These are phyloP conservation scores for Podospora tetraspora DNA, from an alignment of 495 filamentous ascomycete species.

Conservation along the genomic window DNA sequence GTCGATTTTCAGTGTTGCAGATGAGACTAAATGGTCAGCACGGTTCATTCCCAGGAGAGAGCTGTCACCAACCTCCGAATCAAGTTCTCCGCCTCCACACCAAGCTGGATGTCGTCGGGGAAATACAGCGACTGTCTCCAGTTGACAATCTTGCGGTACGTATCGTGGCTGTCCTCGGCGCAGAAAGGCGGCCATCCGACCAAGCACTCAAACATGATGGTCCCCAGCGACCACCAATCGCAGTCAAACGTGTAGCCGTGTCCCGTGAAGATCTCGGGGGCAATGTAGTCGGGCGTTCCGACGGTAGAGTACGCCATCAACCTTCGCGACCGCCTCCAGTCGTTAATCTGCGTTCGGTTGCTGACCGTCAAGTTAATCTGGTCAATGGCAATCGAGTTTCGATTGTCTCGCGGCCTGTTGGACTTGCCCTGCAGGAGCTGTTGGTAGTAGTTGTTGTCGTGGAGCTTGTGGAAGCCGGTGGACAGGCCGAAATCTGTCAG, in stretches of 20 bases:
- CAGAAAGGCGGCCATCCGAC: slow-evolving; percentile 99
- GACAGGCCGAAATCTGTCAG: slow-evolving; percentile 97
- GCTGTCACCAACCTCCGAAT: slow-evolving; percentile 64
- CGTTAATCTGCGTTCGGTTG: slow-evolving; percentile 94
- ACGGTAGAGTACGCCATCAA: slow-evolving; percentile 98
- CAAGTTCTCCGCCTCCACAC: slow-evolving; percentile 78
- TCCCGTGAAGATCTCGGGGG: slow-evolving; percentile 94
- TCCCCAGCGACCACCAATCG: slow-evolving; percentile 98
- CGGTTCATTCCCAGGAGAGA: neutral
- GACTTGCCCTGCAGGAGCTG: slow-evolving; percentile 82
- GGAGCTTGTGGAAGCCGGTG: slow-evolving; percentile 94
- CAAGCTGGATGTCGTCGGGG: slow-evolving; percentile 86
- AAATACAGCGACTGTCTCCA: slow-evolving; percentile 95
- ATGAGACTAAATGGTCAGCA: slow-evolving; percentile 58
- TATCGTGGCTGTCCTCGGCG: slow-evolving; percentile 93
- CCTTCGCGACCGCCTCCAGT: slow-evolving; percentile 92
- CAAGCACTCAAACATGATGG: slow-evolving; percentile 99
- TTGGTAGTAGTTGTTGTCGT: slow-evolving; percentile 97
- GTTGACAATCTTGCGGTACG: slow-evolving; percentile 98
- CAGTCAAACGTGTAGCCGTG: slow-evolving; percentile 93
- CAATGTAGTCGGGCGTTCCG: slow-evolving; percentile 97
- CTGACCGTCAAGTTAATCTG: slow-evolving; percentile 98
- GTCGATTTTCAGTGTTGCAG: slow-evolving; percentile 82
- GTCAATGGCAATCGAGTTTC: slow-evolving; percentile 90
- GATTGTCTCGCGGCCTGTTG: slow-evolving; percentile 62